Evolutionary conservation across 1,284 basidiomycete genomes (phyloP), one percentile per base, ranked within the genome.

Genomic region (Porogramme epimiltina): DNA sequence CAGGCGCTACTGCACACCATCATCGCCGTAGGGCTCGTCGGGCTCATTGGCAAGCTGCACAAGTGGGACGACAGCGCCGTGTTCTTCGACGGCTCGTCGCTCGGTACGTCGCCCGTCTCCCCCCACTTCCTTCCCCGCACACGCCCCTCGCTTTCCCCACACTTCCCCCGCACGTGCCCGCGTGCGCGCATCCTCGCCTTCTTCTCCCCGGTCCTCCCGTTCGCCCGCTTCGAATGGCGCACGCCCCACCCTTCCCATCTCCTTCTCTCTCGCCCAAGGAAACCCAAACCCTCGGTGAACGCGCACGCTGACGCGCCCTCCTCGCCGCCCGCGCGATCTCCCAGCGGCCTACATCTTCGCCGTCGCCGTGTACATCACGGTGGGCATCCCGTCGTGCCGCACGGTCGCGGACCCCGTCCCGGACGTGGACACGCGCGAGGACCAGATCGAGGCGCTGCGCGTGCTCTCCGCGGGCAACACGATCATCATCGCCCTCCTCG

Each of bases 61-160:
- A 81, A 77, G 58, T 95, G 93, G 91, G 85, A 86, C 67, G 93
- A 95, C 64, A 91, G 88, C 61, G 93, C 93, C 15, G 81, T 94
- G 73, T 93, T 91, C 75, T 96, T 96, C 67, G 93, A 95, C 70
- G 93, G 93, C 34, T 85, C 87, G 24, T 85, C 84, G 59, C 72
- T 95, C 54, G 89, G 92, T 93, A 60, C 62, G 78, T 60, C 33
- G 42, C 28, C 33, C 25, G 24, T 34, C 40, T 41, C 26, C 13
- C 45, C 33, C 34, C 50, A 37, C 34, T 46, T 44, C 43, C n/a
- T 15, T 34, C 1, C 23, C 46, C 47, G 34, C 34, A 37, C 16
- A 37, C 34, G n/a, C 8, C 6, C 34, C 34, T 37, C 13, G 13
- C 34, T 5, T 15, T 33, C 37, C 41, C 40, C 45, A 20, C 20